phyloP scores from a whole-genome alignment of 495 filamentous ascomycete genomes.

The Xylaria curta region DNA sequence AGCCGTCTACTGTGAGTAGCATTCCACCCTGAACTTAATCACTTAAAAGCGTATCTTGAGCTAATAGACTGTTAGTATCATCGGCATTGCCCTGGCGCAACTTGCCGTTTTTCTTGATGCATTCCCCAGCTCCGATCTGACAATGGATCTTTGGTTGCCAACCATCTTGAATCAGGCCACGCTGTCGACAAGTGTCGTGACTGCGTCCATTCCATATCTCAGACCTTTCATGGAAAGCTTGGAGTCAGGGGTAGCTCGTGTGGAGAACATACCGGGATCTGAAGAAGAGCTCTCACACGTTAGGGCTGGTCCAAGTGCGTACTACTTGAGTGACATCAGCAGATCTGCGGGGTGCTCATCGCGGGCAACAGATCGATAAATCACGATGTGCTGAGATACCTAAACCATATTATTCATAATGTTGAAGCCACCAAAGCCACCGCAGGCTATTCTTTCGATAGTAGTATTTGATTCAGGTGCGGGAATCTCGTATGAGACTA shows the following conservation, averaged over 20 bases:
- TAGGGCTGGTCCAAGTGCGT: conserved; percentile 41
- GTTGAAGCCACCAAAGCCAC: conserved; percentile 10
- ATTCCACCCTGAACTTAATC: background rate
- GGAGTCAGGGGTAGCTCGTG: conserved; percentile 50
- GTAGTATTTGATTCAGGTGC: background rate
- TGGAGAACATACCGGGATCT: conserved; percentile 40
- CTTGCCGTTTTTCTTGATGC: conserved; percentile 38
- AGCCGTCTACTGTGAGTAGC: conserved; percentile 46
- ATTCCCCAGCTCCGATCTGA: conserved; percentile 29
- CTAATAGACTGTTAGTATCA: conserved; percentile 23
- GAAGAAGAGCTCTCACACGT: conserved; percentile 28
- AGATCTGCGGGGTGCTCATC: conserved; percentile 16
- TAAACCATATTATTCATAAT: background rate
- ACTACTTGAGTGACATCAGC: conserved; percentile 42
- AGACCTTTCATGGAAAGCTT: conserved; percentile 55
- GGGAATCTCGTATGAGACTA: background rate
- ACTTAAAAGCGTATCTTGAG: conserved; percentile 31
- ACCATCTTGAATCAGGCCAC: conserved; percentile 46
- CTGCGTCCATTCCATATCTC: conserved; percentile 54
- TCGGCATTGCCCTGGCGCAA: conserved; percentile 35
- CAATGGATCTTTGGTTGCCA: conserved; percentile 41
- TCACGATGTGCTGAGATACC: background rate
- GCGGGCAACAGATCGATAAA: conserved; percentile 1
- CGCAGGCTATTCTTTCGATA: background rate
- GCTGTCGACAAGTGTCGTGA: conserved; percentile 48